phyloP scores from a whole-genome alignment of 441 rosid genomes.

The Mallotus repandus region DNA sequence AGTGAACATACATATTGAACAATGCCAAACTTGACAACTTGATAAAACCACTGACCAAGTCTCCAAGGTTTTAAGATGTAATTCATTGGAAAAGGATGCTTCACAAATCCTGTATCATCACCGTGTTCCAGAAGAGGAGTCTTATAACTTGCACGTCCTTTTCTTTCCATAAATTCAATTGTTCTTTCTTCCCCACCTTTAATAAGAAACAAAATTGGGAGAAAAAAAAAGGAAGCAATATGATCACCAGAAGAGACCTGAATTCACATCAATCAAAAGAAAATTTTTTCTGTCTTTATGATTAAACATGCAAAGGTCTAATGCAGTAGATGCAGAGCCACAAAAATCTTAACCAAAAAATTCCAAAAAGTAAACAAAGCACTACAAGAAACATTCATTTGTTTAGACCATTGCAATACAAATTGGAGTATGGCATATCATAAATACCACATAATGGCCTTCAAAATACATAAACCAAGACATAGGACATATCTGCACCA shows the following conservation, averaged over 20 bases:
- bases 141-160: conserved; percentile 65
- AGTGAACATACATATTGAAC: conserved; percentile 92
- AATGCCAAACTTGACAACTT: conserved; percentile 92
- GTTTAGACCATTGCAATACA: neutral
- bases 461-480: neutral
- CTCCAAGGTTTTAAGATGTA: conserved; percentile 81
- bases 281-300: neutral
- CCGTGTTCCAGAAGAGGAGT: conserved; percentile 65
- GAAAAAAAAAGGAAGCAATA: conserved; percentile 11
- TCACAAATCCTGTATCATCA: conserved; percentile 62
- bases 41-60: conserved; percentile 96
- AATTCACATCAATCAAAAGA: conserved; percentile 3
- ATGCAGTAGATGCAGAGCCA: neutral
- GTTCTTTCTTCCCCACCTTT: conserved; percentile 96
- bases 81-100: conserved; percentile 96
- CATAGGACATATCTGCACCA: neutral
- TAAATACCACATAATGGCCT: neutral
- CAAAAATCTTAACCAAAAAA: neutral
- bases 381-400: neutral
- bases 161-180: conserved; percentile 87
- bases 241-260: conserved; percentile 11
- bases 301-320: conserved; percentile 3
- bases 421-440: neutral
- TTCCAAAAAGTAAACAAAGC: neutral
- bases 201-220: conserved; percentile 16